Evolutionary conservation across 106 monocot genomes (phyloP).

Genomic region (Xerophyta viscosa): DNA sequence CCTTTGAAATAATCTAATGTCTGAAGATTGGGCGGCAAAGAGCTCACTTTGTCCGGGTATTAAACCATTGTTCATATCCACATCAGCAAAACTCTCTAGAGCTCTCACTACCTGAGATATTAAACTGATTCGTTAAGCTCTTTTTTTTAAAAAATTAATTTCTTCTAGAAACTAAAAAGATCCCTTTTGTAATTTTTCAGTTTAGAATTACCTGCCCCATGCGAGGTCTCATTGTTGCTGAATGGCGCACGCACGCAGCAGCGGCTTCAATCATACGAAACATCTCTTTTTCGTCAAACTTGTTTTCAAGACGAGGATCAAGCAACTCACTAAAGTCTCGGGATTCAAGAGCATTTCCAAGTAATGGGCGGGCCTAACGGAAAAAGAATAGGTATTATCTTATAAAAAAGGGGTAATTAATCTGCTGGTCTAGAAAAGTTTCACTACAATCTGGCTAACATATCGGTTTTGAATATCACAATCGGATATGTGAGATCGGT

Average conservation of each 20-base stretch:
- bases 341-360: slow-evolving; percentile 53
- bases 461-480: no score
- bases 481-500: no score
- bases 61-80: slow-evolving; percentile 55
- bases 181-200: background rate
- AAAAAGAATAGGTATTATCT: background rate
- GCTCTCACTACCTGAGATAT: slow-evolving; percentile 56
- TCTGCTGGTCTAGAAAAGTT: no score
- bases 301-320: slow-evolving; percentile 61
- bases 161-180: background rate
- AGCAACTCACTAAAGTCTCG: slow-evolving; percentile 51
- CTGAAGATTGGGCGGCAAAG: slow-evolving; percentile 33
- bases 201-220: slow-evolving; percentile 65
- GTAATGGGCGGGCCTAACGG: slow-evolving; percentile 74
- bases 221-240: slow-evolving; percentile 76
- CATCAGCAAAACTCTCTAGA: slow-evolving; percentile 46
- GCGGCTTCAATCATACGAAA: slow-evolving; percentile 90
- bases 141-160: no score
- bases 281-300: slow-evolving; percentile 70
- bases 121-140: background rate
- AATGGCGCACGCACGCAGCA: slow-evolving; percentile 82
- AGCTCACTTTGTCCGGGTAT: slow-evolving; percentile 50
- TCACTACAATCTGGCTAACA: no score
- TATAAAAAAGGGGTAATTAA: no score
- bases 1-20: slow-evolving; percentile 51